Base-by-base conservation (phyloP, 1,139 yeast species). In the Pichia cactophila region DNA sequence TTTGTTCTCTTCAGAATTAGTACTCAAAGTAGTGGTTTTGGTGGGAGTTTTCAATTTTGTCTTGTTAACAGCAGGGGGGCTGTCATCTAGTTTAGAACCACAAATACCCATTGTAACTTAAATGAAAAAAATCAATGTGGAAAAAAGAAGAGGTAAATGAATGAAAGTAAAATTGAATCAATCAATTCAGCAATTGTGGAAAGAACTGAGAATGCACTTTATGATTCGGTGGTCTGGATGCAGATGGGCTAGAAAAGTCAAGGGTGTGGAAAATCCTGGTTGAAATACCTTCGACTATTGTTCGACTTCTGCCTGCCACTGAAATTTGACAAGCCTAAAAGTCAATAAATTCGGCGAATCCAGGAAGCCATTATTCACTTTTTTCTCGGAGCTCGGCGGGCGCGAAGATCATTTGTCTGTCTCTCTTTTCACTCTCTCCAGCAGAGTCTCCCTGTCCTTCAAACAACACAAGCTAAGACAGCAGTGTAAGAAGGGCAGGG, bases 91-190 rank as follows among this genome's bases (percentile, higher is more conserved):
- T 46, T 66, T 66, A 5, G 70, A 67, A 10, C 64, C 63, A 45
- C 65, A 61, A 31, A 59, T 46, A n/a, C 69, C 69, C 69, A 66
- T 66, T 26, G 9, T 42, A 10, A 20, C 10, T 11, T 16, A 39
- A 9, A 5, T 11, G 28, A 39, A 14, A 10, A 5, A 10, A 8
- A 29, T 26, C 17, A 12, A 9, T 8, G 10, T 23, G 28, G 41
- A 26, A 23, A 23, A 39, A 39, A 5, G 5, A 39, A 23, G 16
- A 3, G 35, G 14, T 10, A 16, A 14, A 7, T 38, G 26, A 17
- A 23, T 23, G n/a, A 17, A 16, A 17, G 26, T 17, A 11, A 17
- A 38, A 23, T 16, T 10, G 26, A 14, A 29, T 29, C 4, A 7
- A 29, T 29, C 4, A 14, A 31, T 31, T 11, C 35, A 31, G 12